A percentile compares a stretch with the other conserved stretches of the same genome.
Conservation (phyloP, 495 filamentous ascomycete species). For the Penicillium canariense region DNA sequence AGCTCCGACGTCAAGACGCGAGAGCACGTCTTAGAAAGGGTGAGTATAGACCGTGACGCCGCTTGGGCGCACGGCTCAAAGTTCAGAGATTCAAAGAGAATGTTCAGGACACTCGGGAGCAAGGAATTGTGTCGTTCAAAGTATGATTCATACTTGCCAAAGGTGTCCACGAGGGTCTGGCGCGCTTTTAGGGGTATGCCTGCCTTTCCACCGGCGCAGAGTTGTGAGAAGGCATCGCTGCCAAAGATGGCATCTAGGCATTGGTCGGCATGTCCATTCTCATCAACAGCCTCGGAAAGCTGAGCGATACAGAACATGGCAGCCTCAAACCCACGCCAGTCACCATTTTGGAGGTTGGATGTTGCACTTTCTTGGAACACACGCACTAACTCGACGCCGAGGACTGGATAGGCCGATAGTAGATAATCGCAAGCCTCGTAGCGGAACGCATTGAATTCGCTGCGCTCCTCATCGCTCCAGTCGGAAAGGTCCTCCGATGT, state of each 20-base stretch:
- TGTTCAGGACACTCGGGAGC: conserved; percentile 73
- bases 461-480: conserved; percentile 72
- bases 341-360: conserved; percentile 52
- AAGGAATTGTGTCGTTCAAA: conserved; percentile 70
- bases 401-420: conserved; percentile 67
- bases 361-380: conserved; percentile 66
- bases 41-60: conserved; percentile 78
- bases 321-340: conserved; percentile 80
- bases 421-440: conserved; percentile 80
- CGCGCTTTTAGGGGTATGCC: conserved; percentile 65
- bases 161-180: conserved; percentile 72
- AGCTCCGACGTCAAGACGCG: conserved; percentile 67
- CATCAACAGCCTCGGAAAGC: conserved; percentile 70
- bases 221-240: conserved; percentile 49
- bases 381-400: conserved; percentile 65
- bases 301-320: conserved; percentile 74
- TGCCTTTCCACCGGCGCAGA: conserved; percentile 51
- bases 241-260: conserved; percentile 71
- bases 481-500: conserved; percentile 26
- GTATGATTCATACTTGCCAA: conserved; percentile 77
- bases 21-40: conserved; percentile 79
- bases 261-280: conserved; percentile 63
- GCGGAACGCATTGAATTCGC: conserved; percentile 73
- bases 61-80: conserved; percentile 61
- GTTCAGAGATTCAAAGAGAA: conserved; percentile 74